Evolutionary conservation across 768 basidiomycete genomes (phyloP).

Genomic region (Calocera cornea): DNA sequence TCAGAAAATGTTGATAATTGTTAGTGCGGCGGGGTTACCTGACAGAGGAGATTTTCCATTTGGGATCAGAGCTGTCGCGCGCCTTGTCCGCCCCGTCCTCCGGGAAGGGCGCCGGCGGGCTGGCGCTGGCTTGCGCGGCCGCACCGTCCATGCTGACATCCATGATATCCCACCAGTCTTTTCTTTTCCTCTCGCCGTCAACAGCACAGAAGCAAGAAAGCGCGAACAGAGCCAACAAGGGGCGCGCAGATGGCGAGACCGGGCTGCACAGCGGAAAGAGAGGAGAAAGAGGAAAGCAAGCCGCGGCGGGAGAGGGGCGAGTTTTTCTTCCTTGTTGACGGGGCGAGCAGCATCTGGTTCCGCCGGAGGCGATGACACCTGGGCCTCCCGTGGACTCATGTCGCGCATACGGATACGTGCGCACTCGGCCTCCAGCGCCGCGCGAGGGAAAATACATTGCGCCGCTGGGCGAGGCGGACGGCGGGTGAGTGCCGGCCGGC

Average conservation of each 20-base stretch:
- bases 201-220: not conserved
- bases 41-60: not conserved
- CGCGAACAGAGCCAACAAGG: not conserved
- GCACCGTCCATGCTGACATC: not conserved
- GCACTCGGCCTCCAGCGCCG: too few relatives aligned
- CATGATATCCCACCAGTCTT: not conserved
- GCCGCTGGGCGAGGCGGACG: not conserved
- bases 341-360: not conserved
- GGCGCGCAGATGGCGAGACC: not conserved
- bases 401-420: too few relatives aligned
- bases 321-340: slow-evolving; percentile 5
- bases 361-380: not conserved
- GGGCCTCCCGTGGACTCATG: too few relatives aligned
- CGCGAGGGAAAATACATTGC: not conserved
- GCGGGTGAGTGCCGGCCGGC: not conserved
- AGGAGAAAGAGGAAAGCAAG: not conserved
- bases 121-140: not conserved
- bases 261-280: not conserved
- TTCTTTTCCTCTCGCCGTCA: not conserved
- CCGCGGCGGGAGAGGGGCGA: not conserved
- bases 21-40: too few relatives aligned
- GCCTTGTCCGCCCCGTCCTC: not conserved
- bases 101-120: not conserved
- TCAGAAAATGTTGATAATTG: not conserved
- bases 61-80: not conserved